A percentile compares a stretch with the other conserved stretches of the same genome.
phyloP scores from a whole-genome alignment of 176 grass and related monocot species.

The Puccinellia tenuiflora region DNA sequence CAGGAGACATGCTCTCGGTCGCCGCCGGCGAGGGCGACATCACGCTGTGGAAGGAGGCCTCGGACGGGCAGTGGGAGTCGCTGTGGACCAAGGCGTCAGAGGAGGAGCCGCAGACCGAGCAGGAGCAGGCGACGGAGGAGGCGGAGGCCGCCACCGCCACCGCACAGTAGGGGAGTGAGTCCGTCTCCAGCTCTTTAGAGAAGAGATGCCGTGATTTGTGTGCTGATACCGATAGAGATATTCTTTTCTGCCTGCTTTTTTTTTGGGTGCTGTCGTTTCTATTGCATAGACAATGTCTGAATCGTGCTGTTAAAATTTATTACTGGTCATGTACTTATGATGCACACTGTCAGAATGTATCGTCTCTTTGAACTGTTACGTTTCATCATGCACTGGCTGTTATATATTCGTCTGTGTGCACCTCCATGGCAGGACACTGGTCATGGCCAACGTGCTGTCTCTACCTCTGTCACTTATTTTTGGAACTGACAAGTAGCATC shows the following conservation, averaged over 20 bases:
- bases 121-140: constrained; percentile 28
- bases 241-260: not conserved
- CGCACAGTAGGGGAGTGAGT: constrained; percentile 19
- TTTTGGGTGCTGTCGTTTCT: not conserved
- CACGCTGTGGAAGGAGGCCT: constrained; percentile 71
- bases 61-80: constrained; percentile 61
- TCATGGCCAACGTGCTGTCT: too few relatives aligned
- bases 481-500: too few relatives aligned
- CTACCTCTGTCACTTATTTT: too few relatives aligned
- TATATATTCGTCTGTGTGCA: not conserved
- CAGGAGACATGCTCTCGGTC: constrained; percentile 63
- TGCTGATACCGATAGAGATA: not conserved
- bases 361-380: not conserved
- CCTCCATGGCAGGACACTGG: too few relatives aligned
- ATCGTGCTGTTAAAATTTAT: not conserved
- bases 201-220: not conserved
- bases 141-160: not conserved
- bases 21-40: constrained; percentile 58
- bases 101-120: constrained; percentile 41
- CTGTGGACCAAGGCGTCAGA: constrained; percentile 73
- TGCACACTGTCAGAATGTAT: not conserved
- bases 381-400: not conserved
- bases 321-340: not conserved
- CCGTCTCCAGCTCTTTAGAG: not conserved
- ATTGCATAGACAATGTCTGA: not conserved